phyloP scores from a whole-genome alignment of 352 stramenopile genomes.

The Pythium dissimile region DNA sequence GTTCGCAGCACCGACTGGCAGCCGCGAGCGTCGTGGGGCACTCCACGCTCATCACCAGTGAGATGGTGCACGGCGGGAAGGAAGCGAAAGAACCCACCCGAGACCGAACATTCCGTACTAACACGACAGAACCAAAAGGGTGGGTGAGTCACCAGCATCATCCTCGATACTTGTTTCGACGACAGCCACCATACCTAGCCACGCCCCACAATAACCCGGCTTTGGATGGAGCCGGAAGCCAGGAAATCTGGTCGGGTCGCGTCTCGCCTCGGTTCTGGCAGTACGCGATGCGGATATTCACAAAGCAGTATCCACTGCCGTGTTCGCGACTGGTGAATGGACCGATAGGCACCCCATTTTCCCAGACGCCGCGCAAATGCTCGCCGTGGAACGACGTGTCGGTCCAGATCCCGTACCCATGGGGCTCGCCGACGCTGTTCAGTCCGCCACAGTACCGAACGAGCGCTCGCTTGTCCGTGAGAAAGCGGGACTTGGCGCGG shows the following conservation, averaged over 20 bases:
- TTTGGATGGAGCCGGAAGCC: slow-evolving; percentile 41
- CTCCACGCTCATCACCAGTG: slow-evolving; percentile 6
- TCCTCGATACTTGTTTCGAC: background rate
- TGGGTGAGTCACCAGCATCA: slow-evolving; percentile 49
- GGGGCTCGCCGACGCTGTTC: slow-evolving; percentile 33
- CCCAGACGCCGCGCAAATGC: slow-evolving; percentile 44
- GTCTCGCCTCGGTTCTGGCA: slow-evolving; percentile 37
- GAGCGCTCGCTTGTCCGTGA: slow-evolving; percentile 21
- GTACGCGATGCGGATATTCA: slow-evolving; percentile 45
- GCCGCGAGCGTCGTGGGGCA: slow-evolving; percentile 1
- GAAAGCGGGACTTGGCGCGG: slow-evolving; percentile 21
- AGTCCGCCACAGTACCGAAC: slow-evolving; percentile 48
- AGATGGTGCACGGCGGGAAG: slow-evolving; percentile 51
- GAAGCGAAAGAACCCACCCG: slow-evolving; percentile 60
- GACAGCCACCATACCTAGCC: slow-evolving; percentile 10
- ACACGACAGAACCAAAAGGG: background rate
- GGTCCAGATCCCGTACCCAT: slow-evolving; percentile 53
- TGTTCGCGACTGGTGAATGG: slow-evolving; percentile 57
- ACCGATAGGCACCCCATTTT: slow-evolving; percentile 47
- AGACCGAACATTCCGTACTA: slow-evolving; percentile 69
- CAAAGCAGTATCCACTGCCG: slow-evolving; percentile 49
- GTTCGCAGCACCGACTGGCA: slow-evolving; percentile 17
- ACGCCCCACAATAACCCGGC: slow-evolving; percentile 62
- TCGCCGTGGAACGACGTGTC: slow-evolving; percentile 61
- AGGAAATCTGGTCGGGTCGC: slow-evolving; percentile 32